Base-by-base conservation (phyloP, 1,284 basidiomycete genomes). In the Golubevia sp. region DNA sequence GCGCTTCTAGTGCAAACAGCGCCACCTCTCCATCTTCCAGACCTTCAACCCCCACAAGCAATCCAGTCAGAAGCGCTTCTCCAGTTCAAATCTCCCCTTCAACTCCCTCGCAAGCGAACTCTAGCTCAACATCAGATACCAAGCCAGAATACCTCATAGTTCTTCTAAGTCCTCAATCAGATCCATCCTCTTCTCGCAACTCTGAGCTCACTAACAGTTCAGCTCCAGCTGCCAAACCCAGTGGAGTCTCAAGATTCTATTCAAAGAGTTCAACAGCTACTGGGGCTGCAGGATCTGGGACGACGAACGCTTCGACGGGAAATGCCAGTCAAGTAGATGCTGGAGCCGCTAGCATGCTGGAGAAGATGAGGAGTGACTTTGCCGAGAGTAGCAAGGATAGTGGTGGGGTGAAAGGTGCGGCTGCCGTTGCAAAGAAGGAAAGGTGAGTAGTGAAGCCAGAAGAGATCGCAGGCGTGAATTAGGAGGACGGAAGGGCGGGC, bases 141-240 rank as follows among this genome's bases (percentile, higher is more conserved):
- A 71, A 73, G 25, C 75, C 75, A 3, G 77, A 79, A 59, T 79
- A 77, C 44, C 70, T 83, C 23, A 82, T 83, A 55, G 76, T 82
- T 8, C 66, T 80, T 56, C 66, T 83, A 65, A 70, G 66, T 11
- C 71, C 77, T 50, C 73, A 70, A 4, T 71, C 71, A 15, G 73
- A 44, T 44, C 38, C 38, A 13, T 13, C 38, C 18, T 13, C 18
- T 44, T 8, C 13, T 44, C 13, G 38, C 18, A 44, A 18, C 18
- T 13, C 13, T 44, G 38, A 18, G 11, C n/a, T n/a, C n/a, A 44
- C 38, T 44, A 18, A 8, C 18, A 44, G 38, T 44, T 44, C 38
- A 13, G 11, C 38, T 44, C 13, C 11, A 18, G 38, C 38, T 44
- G 11, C 38, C 11, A 44, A 44, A 44, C 38, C 38, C 11, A 44